Conservation (phyloP, 495 filamentous ascomycete species). For the Talaromyces liani region DNA sequence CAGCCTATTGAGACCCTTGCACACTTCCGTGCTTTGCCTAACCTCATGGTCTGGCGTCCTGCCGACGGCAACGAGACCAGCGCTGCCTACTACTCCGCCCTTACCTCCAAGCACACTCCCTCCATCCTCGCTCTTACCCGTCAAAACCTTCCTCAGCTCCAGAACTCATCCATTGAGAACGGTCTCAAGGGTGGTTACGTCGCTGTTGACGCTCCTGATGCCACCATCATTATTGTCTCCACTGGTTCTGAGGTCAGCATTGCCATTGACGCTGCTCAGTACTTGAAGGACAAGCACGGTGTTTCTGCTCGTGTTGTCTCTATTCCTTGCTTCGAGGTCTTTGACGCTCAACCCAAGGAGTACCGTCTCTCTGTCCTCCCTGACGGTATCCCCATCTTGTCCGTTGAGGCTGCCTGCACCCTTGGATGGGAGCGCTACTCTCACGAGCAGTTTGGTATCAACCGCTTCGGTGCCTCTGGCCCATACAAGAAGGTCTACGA, state of each 20-base stretch:
- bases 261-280: conserved; percentile 83
- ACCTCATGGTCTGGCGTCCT: conserved; percentile 99
- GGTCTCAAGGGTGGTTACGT: conserved; percentile 94
- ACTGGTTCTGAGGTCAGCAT: conserved; percentile 96
- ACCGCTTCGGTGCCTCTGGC: conserved; percentile 94
- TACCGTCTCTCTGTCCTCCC: conserved; percentile 88
- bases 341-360: conserved; percentile 87
- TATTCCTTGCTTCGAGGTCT: conserved; percentile 95
- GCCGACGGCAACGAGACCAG: conserved; percentile 98
- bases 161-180: conserved; percentile 79
- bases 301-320: conserved; percentile 90
- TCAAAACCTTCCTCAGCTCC: conserved; percentile 97
- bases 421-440: conserved; percentile 96
- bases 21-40: conserved; percentile 97
- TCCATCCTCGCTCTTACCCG: conserved; percentile 90
- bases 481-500: conserved; percentile 97
- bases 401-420: conserved; percentile 90
- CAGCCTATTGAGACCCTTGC: conserved; percentile 99
- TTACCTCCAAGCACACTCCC: conserved; percentile 87
- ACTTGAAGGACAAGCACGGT: conserved; percentile 83
- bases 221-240: conserved; percentile 83
- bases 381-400: conserved; percentile 88
- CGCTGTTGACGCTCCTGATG: conserved; percentile 72
- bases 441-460: conserved; percentile 98
- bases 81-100: conserved; percentile 92